phyloP scores from a whole-genome alignment of 2,329 filamentous ascomycete genomes.

The Aspergillus sp. region DNA sequence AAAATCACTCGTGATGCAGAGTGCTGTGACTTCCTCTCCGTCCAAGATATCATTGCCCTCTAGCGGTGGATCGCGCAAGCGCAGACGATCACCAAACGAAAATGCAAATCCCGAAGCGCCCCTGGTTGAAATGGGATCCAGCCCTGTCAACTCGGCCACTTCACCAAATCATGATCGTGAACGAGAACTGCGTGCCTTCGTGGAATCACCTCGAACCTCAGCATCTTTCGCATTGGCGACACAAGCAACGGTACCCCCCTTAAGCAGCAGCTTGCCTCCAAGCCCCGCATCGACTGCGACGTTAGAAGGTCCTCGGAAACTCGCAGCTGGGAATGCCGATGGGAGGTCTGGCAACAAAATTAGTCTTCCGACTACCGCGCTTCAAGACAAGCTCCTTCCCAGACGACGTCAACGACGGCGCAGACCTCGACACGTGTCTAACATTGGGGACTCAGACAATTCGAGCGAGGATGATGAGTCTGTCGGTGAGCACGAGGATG shows the following conservation, averaged over 20 bases:
- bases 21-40: slow-evolving; percentile 22
- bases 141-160: slow-evolving; percentile 17
- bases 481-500: slow-evolving; percentile 32
- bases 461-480: slow-evolving; percentile 27
- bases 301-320: no score
- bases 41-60: slow-evolving; percentile 27
- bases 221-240: slow-evolving; percentile 27
- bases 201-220: slow-evolving; percentile 11
- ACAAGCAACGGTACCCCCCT: slow-evolving; percentile 39
- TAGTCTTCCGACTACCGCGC: slow-evolving; percentile 33
- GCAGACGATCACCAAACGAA: slow-evolving; percentile 31
- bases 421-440: slow-evolving; percentile 15
- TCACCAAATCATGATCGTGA: background rate
- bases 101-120: slow-evolving; percentile 31
- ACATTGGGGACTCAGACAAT: slow-evolving; percentile 25
- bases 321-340: background rate
- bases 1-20: slow-evolving; percentile 28
- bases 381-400: slow-evolving; percentile 38
- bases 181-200: slow-evolving; percentile 3
- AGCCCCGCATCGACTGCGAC: slow-evolving; percentile 17
- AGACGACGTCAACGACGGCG: slow-evolving; percentile 29
- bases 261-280: slow-evolving; percentile 33
- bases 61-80: slow-evolving; percentile 35
- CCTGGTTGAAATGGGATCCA: slow-evolving; percentile 18
- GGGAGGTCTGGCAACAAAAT: slow-evolving; percentile 12